Percentiles rank a stretch among this genome's conserved stretches.
phyloP scores from a whole-genome alignment of 1,284 basidiomycete genomes.

The Chiua sp. region DNA sequence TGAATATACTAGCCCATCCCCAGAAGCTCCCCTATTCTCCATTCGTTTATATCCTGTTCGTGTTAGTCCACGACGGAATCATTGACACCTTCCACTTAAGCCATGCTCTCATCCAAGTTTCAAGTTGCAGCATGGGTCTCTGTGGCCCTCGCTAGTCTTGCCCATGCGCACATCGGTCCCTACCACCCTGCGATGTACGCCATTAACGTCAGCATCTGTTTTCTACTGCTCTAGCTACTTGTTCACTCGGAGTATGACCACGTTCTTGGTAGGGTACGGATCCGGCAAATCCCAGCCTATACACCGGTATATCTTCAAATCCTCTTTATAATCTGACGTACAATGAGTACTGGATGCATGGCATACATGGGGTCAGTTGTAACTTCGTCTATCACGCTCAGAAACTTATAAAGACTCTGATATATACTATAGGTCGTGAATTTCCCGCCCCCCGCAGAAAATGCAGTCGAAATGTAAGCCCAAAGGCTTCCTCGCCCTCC shows the following conservation, averaged over 20 bases:
- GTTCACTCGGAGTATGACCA: neutral
- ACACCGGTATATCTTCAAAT: neutral
- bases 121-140: constrained; percentile 7
- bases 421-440: neutral
- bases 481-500: too few relatives aligned
- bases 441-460: neutral
- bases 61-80: constrained; percentile 10
- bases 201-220: constrained; percentile 8
- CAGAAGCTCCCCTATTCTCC: neutral
- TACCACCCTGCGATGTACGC: constrained; percentile 5
- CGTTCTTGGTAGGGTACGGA: constrained; percentile 10
- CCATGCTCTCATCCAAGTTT: constrained; percentile 5
- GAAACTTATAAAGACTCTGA: constrained; percentile 3
- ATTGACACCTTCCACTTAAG: neutral
- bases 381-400: neutral
- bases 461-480: constrained; percentile 17
- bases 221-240: neutral
- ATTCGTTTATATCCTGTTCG: constrained; percentile 4
- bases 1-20: neutral
- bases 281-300: neutral
- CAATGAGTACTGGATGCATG: constrained; percentile 14
- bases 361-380: neutral
- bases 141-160: constrained; percentile 17
- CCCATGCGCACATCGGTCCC: constrained; percentile 3
- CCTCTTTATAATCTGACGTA: constrained; percentile 6